Base-by-base conservation (phyloP, 495 filamentous ascomycete genomes). In the Aspergillus panamensis region DNA sequence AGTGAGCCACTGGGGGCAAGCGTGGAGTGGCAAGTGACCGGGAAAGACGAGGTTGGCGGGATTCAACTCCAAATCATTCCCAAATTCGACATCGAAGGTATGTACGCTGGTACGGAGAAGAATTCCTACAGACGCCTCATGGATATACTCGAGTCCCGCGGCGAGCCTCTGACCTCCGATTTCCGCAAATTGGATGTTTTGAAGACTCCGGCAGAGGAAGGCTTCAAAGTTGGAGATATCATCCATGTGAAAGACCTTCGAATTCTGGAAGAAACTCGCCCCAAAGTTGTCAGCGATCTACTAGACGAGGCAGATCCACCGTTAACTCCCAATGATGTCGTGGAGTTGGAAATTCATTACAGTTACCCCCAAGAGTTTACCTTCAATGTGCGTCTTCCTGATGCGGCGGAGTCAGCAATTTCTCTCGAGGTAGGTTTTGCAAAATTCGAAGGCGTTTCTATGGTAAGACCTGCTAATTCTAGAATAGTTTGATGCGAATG, bases 21-120 rank as follows among this genome's bases (percentile, higher is more conserved):
- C 19, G 43, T 47, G 9, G 43, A 47, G n/a, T 47, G 43, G 43
- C 43, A 47, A 47, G 43, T 47, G 5, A 47, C 43, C 5, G 43
- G 43, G n/a, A 47, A 47, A 21, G 43, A 47, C 19, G 43, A 47
- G 19, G 43, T 47, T 47, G 43, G 43, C 19, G 43, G 43, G 12
- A 47, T 47, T 21, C 43, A 47, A 17, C 19, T 47, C 9, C 43
- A 47, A 17, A 20, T 47, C 6, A 47, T 47, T 10, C 43, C 43
- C 6, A 47, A 47, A 21, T 47, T 20, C 19, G 43, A 47, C 43
- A 6, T 47, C 0, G n/a, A 47, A 21, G 43, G 43, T 12, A 47
- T 47, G 43, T n/a, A 47, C 19, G 43, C 43, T 47, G 43, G 43
- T 10, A 47, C 43, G 9, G 43, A 19, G n/a, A 47, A 10, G 19